Evolutionary conservation across 495 filamentous ascomycete genomes (phyloP).

Genomic region (Penicillium chermesinum): DNA sequence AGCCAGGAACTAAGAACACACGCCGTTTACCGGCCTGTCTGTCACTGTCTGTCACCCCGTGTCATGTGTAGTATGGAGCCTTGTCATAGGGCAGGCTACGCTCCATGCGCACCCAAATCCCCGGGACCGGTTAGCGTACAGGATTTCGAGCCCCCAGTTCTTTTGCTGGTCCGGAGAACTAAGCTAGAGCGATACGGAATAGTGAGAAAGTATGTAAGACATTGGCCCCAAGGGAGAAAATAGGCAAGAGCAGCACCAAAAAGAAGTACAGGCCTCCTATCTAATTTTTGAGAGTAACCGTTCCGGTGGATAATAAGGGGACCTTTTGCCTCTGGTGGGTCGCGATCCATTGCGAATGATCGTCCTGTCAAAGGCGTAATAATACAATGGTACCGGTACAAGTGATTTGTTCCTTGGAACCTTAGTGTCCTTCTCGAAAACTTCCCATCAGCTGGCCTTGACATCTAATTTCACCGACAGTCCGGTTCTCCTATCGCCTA

Average conservation of each 20-base stretch:
- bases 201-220: no score
- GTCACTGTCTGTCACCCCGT: no score
- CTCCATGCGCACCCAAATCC: background rate
- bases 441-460: constrained; percentile 23
- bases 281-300: background rate
- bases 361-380: constrained; percentile 13
- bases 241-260: no score
- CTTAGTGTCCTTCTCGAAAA: constrained; percentile 16
- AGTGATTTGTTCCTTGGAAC: constrained; percentile 9
- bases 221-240: no score
- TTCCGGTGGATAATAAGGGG: background rate
- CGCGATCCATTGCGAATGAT: constrained; percentile 7
- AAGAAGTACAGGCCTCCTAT: background rate
- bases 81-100: constrained; percentile 5
- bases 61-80: background rate
- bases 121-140: background rate
- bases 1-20: background rate
- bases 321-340: constrained; percentile 2
- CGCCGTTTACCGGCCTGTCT: constrained; percentile 8
- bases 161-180: background rate
- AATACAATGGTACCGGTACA: background rate
- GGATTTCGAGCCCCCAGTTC: background rate
- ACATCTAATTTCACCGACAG: constrained; percentile 28
- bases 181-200: no score
- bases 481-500: constrained; percentile 7